Conservation (phyloP, 192 early-diverging fungal species). For the Mortierella antarctica region DNA sequence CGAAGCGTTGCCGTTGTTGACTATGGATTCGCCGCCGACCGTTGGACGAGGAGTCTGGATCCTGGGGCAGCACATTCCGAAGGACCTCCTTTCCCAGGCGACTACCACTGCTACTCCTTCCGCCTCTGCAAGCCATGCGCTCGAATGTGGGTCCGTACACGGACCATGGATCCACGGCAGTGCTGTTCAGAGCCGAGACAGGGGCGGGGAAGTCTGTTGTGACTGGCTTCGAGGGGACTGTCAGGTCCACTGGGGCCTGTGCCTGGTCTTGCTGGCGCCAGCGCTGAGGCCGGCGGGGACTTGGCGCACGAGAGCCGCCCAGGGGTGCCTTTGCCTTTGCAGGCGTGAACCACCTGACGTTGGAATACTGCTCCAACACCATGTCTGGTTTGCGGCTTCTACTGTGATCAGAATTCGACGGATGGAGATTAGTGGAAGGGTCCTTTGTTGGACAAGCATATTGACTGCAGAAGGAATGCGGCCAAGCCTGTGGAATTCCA, state of each 20-base stretch:
- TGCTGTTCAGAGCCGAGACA: neutral
- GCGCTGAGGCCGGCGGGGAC: neutral
- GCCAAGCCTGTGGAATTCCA: no score
- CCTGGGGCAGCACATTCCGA: no score
- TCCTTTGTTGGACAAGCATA: neutral
- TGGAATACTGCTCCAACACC: constrained; percentile 8
- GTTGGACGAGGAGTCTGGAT: no score
- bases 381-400: neutral
- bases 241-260: neutral
- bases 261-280: no score
- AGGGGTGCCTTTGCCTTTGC: neutral
- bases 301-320: neutral
- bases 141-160: constrained; percentile 13
- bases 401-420: neutral
- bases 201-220: neutral
- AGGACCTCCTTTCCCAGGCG: no score
- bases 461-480: no score
- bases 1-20: neutral
- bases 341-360: constrained; percentile 24
- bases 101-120: no score
- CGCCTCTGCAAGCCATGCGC: no score
- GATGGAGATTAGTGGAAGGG: neutral
- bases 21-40: no score
- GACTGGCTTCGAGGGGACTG: neutral
- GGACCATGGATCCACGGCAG: neutral